phyloP scores from a whole-genome alignment of 768 basidiomycete genomes.

The Gymnopilus dilepis region DNA sequence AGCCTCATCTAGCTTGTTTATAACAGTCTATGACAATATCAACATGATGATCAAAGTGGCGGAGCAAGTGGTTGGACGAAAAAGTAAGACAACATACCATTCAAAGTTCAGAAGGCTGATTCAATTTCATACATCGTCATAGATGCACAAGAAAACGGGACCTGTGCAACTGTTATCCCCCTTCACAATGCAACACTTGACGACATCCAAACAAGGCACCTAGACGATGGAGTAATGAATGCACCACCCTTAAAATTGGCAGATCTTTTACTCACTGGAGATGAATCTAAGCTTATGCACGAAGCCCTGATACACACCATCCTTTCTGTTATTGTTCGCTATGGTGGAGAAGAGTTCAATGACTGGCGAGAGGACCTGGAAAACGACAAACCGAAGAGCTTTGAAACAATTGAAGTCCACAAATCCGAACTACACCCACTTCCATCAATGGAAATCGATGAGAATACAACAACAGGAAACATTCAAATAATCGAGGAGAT shows the following conservation, averaged over 20 bases:
- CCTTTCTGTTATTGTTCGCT: constrained; percentile 32
- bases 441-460: constrained; percentile 34
- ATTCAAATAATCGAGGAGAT: constrained; percentile 37
- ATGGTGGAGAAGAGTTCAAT: constrained; percentile 36
- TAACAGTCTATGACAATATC: constrained; percentile 21
- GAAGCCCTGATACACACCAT: constrained; percentile 30
- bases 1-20: background rate
- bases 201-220: constrained; percentile 30
- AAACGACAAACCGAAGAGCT: constrained; percentile 21
- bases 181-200: constrained; percentile 5
- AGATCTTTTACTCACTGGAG: constrained; percentile 31
- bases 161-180: too few species aligned
- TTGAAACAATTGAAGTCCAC: constrained; percentile 33
- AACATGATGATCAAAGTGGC: background rate
- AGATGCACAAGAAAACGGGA: too few species aligned
- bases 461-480: constrained; percentile 37
- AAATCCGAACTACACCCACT: constrained; percentile 35
- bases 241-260: constrained; percentile 32
- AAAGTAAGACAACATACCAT: too few species aligned
- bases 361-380: constrained; percentile 27
- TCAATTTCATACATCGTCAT: too few species aligned
- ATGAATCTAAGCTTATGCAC: constrained; percentile 24
- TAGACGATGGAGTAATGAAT: constrained; percentile 23
- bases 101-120: too few species aligned
- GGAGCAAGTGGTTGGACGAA: too few species aligned